Evolutionary conservation across 345 rosid species (phyloP), one percentile per base, ranked within the genome.

Genomic region (Ceriops zippeliana): DNA sequence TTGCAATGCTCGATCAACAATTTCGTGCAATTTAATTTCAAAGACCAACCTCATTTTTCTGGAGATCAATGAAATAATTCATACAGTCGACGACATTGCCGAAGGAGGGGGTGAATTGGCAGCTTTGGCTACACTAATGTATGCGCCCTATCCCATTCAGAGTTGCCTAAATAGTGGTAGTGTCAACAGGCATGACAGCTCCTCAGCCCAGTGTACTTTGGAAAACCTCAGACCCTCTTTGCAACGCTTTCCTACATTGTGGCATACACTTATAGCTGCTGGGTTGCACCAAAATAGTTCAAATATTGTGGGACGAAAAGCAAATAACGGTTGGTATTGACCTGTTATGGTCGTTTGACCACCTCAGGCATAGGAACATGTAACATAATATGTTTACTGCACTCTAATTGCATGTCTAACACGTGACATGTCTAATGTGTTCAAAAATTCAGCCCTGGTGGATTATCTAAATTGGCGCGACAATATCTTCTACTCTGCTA

Each of bases 71-170:
- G 90, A 88, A 66, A 82, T 84, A 71, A 84, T 91, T 80, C 83
- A 66, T 66, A 88, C 96, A 32, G 87, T 95, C 65, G 98, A 95
- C 76, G 99, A 95, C 80, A 90, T 95, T 69, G 97, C 96, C 5
- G 99, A 91, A 83, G 93, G 96, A 80, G 96, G 89, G 38, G 88
- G 92, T 70, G 96, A 91, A 84, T 71, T 95, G 93, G 97, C 96
- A 52, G 99, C 99, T 79, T 76, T 95, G 78, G 96, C 99, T 73
- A 95, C 99, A 79, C 83, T 95, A 73, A 86, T 95, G 96, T 84
- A 80, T 74, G 90, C 96, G 53, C 75, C 86, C 62, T 73, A 78
- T 54, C 90, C 96, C 70, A 83, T 95, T 75, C 96, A 95, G 75
- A 81, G 78, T 54, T 90, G 89, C 77, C 69, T 90, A 73, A 87